Percentiles rank a stretch among this genome's conserved stretches.
Evolutionary conservation across 441 rosid species (phyloP).

Genomic region (Hura crepitans): DNA sequence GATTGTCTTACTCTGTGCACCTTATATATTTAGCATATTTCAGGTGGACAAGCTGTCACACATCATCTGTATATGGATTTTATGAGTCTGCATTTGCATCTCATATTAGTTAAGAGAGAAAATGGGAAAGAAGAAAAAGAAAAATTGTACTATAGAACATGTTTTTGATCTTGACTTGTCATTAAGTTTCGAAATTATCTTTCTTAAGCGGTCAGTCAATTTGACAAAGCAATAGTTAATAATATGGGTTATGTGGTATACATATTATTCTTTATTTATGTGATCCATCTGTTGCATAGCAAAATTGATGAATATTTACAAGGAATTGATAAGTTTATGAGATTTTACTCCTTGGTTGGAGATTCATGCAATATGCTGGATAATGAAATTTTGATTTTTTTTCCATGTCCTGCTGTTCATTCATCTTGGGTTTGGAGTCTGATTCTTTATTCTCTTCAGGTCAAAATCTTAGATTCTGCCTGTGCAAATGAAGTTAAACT

Average conservation of each 20-base stretch:
- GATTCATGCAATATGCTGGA: not conserved
- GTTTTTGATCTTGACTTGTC: slow-evolving; percentile 4
- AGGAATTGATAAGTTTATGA: not conserved
- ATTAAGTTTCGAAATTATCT: not conserved
- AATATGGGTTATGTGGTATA: not conserved
- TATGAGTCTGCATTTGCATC: not conserved
- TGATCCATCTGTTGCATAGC: not conserved
- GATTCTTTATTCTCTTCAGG: slow-evolving; percentile 29
- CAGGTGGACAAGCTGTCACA: not conserved
- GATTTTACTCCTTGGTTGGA: slow-evolving; percentile 3
- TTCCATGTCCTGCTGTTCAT: slow-evolving; percentile 1
- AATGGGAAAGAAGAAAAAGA: not conserved
- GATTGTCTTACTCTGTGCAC: not conserved
- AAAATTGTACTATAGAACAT: not conserved
- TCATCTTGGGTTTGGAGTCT: slow-evolving; percentile 4
- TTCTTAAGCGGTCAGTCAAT: not conserved
- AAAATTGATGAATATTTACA: not conserved
- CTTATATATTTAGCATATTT: not conserved
- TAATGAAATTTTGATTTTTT: not conserved
- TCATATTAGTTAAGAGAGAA: not conserved
- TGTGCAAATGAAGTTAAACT: slow-evolving; percentile 40
- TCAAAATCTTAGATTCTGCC: slow-evolving; percentile 39
- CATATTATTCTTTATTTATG: not conserved
- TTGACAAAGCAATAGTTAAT: not conserved
- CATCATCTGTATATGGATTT: not conserved